These are phyloP conservation scores for Lathyrus oleraceus DNA, from an alignment of 306 rosid species.

Conservation along the genomic window DNA sequence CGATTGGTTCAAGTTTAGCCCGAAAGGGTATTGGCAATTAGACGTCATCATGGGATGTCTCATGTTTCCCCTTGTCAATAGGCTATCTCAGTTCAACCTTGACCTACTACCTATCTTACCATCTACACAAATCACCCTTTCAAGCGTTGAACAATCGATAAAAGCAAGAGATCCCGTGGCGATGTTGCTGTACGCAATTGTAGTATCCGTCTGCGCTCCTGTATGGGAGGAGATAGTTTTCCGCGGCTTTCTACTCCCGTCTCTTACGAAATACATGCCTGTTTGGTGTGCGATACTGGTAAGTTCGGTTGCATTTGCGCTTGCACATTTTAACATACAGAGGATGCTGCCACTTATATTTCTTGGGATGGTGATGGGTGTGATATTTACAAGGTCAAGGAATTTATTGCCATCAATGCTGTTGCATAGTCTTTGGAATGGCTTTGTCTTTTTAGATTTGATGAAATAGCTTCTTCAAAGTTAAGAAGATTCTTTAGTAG, in stretches of 20 bases:
- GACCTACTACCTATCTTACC: constrained; percentile 79
- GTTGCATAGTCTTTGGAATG: constrained; percentile 99
- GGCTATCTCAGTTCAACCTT: constrained; percentile 83
- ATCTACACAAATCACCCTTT: constrained; percentile 69
- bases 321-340: constrained; percentile 90
- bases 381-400: constrained; percentile 78
- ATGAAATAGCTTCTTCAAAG: constrained; percentile 57
- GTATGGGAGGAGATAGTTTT: constrained; percentile 97
- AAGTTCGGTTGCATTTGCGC: constrained; percentile 84
- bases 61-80: constrained; percentile 83
- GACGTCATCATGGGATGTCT: constrained; percentile 90
- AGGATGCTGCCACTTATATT: constrained; percentile 93
- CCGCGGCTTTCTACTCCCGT: constrained; percentile 91
- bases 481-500: constrained; percentile 34
- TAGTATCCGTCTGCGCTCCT: constrained; percentile 88
- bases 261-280: constrained; percentile 92
- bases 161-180: constrained; percentile 92
- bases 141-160: constrained; percentile 92
- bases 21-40: constrained; percentile 77
- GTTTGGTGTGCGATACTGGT: constrained; percentile 90
- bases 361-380: constrained; percentile 94
- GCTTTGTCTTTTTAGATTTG: constrained; percentile 78
- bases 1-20: constrained; percentile 88
- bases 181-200: constrained; percentile 77
- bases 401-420: constrained; percentile 90